Base-by-base conservation (phyloP, 2,329 filamentous ascomycete genomes). In the Elsinoe necatrix region DNA sequence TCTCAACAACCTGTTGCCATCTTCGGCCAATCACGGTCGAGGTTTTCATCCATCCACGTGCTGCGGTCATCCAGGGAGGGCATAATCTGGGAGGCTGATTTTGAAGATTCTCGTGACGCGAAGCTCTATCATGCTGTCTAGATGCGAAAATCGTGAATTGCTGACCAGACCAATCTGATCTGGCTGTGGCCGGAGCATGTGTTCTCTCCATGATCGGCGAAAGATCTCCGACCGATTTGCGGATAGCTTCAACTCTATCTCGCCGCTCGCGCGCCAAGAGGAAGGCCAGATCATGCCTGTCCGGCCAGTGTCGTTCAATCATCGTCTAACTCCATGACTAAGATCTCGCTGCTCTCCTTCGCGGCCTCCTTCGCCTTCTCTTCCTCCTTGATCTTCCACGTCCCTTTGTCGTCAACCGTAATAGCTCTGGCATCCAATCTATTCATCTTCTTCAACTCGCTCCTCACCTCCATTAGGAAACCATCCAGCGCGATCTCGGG, bases 401-500 rank as follows among this genome's bases (percentile, higher is more conserved):
- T 75, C 0, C 87, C 86, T 67, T 88, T 80, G 1, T 77, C 71
- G 16, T 79, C 73, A 1, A 91, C 78, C 4, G 80, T 69, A 55
- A 92, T 85, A 0, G 81, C 77, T 61, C 82, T 81, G 0, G 75
- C 77, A 20, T 75, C 73, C 25, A 65, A 27, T 20, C 57, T 16
- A 4, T 60, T 62, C 48, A 34, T 56, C 39, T 50, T 52, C 3
- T 74, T 69, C 27, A 83, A 66, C 42, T 56, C 25, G 1, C 69
- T 64, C 12, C 82, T 77, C 0, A 96, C 82, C 0, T 79, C 71
- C 11, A 77, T 66, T 43, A 96, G 74, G 66, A 90, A 96, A 1
- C 80, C 80, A 65, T 97, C 91, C 4, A 92, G 74, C 1, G 82
- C 69, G 1, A 97, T 77, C 59, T 75, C 80, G 21, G 77, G 74